phyloP scores from a whole-genome alignment of 768 basidiomycete species.

The Asterophora lycoperdoides region DNA sequence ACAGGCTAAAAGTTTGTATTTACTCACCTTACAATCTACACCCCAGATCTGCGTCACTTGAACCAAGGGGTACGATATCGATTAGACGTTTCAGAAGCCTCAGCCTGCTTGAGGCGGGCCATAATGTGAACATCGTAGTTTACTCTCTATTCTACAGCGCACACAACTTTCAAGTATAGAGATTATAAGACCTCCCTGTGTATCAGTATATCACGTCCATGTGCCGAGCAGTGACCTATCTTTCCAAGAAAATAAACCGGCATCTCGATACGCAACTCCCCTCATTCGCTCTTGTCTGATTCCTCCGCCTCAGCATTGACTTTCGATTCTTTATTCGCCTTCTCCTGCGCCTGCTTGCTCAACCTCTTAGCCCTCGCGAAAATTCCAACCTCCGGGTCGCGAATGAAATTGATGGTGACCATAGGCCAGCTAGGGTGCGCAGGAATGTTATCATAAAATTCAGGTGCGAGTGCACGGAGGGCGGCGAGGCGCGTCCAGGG shows the following conservation, averaged over 20 bases:
- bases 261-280: background rate
- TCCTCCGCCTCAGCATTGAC: conserved; percentile 7
- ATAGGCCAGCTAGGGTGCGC: conserved; percentile 92
- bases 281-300: conserved; percentile 17
- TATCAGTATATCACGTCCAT: no score
- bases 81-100: no score
- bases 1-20: no score
- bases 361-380: conserved; percentile 83
- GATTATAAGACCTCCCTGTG: no score
- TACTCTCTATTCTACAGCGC: background rate
- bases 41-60: no score
- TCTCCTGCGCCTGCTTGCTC: conserved; percentile 27
- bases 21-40: no score
- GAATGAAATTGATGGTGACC: conserved; percentile 92
- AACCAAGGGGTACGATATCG: no score
- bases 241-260: background rate
- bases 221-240: no score
- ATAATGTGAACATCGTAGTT: no score
- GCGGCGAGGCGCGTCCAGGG: conserved; percentile 92
- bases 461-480: conserved; percentile 78
- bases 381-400: conserved; percentile 83
- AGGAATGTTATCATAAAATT: conserved; percentile 87
- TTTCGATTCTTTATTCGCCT: background rate
- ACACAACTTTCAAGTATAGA: no score
- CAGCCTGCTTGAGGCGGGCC: no score